These are phyloP conservation scores for Fusarium sp. DNA, from an alignment of 2,329 filamentous ascomycete species.

Conservation along the genomic window DNA sequence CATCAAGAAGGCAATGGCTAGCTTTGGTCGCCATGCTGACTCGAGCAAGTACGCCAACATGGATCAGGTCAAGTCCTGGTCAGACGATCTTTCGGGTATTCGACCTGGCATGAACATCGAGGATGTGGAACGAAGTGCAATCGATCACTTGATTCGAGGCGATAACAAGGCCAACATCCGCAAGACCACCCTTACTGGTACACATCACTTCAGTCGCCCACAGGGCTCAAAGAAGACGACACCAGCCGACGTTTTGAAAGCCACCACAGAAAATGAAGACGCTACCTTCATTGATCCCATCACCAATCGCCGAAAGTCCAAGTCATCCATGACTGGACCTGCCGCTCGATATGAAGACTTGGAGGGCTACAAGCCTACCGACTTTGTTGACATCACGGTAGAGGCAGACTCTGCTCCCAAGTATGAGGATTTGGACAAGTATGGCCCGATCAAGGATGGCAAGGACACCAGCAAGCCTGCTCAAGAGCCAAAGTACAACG, in stretches of 20 bases:
- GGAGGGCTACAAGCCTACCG: slow-evolving; percentile 51
- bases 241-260: slow-evolving; percentile 40
- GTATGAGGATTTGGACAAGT: slow-evolving; percentile 52
- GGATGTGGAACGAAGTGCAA: slow-evolving; percentile 58
- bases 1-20: slow-evolving; percentile 57
- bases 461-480: slow-evolving; percentile 32
- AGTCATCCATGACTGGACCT: slow-evolving; percentile 31
- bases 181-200: slow-evolving; percentile 49
- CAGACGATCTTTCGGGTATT: slow-evolving; percentile 52
- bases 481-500: slow-evolving; percentile 44
- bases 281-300: slow-evolving; percentile 65
- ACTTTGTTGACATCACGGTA: slow-evolving; percentile 35
- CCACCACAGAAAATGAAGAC: slow-evolving; percentile 37
- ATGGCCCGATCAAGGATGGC: slow-evolving; percentile 50
- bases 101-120: slow-evolving; percentile 57
- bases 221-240: slow-evolving; percentile 31
- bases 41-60: slow-evolving; percentile 51
- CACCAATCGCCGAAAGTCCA: slow-evolving; percentile 65
- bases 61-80: slow-evolving; percentile 51
- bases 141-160: slow-evolving; percentile 58
- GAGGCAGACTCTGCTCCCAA: slow-evolving; percentile 42
- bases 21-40: slow-evolving; percentile 52
- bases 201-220: slow-evolving; percentile 48
- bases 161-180: slow-evolving; percentile 46
- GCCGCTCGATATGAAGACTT: slow-evolving; percentile 48